Conservation (phyloP, 805 yeast genomes). For the Candida taoyuanica region DNA sequence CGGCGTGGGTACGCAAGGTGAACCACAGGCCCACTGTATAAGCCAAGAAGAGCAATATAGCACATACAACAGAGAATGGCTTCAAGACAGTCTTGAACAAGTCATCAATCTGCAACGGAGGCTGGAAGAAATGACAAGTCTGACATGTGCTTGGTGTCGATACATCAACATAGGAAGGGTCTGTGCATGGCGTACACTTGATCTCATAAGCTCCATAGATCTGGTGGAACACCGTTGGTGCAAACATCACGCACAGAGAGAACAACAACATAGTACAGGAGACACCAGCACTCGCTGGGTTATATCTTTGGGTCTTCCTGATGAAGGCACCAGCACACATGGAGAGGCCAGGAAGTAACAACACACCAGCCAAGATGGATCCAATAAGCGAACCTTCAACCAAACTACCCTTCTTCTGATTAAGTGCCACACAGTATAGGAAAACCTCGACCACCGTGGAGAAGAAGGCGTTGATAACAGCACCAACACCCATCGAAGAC, state of each 20-base stretch:
- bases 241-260: constrained; percentile 85
- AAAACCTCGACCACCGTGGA: constrained; percentile 93
- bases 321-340: constrained; percentile 97
- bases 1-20: constrained; percentile 94
- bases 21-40: constrained; percentile 88
- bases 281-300: constrained; percentile 95
- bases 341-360: constrained; percentile 86
- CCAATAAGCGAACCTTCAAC: constrained; percentile 98
- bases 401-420: constrained; percentile 76
- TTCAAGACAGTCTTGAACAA: constrained; percentile 64
- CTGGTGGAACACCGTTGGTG: constrained; percentile 87
- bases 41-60: constrained; percentile 72
- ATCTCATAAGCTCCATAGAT: constrained; percentile 85
- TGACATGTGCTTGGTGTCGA: constrained; percentile 42
- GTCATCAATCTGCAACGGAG: constrained; percentile 63
- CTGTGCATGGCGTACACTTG: constrained; percentile 54
- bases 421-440: constrained; percentile 85
- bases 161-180: constrained; percentile 8
- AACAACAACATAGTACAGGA: constrained; percentile 92
- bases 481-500: constrained; percentile 98
- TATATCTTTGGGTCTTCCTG: constrained; percentile 90
- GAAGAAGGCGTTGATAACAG: constrained; percentile 95
- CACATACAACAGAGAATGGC: constrained; percentile 82
- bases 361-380: constrained; percentile 85
- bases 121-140: constrained; percentile 73